Evolutionary conservation across 2,329 filamentous ascomycete species (phyloP), one percentile per base, ranked within the genome.

Genomic region (Dryadomyces quercus-mongolicae): DNA sequence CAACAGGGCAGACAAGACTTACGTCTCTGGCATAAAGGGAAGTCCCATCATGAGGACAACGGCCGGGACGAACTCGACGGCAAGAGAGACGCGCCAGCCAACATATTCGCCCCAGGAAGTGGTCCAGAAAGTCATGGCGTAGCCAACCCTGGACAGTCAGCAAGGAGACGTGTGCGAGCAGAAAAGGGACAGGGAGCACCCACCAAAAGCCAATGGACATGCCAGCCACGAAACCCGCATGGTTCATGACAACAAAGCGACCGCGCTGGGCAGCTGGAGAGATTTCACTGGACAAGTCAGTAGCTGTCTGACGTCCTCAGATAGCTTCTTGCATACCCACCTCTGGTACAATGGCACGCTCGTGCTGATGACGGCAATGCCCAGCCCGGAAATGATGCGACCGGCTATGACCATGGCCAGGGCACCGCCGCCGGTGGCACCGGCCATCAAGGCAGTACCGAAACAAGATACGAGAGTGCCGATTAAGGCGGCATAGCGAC

Each of bases 291-390:
- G 46, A 5, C 6, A 21, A 15, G 12, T 47, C 5, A 38, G 20
- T 40, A 47, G 10, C 18, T 31, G 20, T 9, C 16, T 3, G 2
- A 9, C 16, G n/a, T n/a, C n/a, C n/a, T n/a, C n/a, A n/a, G n/a
- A n/a, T n/a, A n/a, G n/a, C n/a, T n/a, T n/a, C n/a, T n/a, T n/a
- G n/a, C n/a, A n/a, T 2, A 18, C 9, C 16, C 38, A 75, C 74
- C 74, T 78, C 62, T 81, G 78, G 61, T 81, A 81, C 5, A 81
- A 61, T 1, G 78, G 78, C 53, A 81, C 77, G 4, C 73, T 71
- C 2, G 77, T 80, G 42, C 75, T 78, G 9, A 82, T 71, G 18
- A 81, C 65, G 2, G 76, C 76, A 5, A 76, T 72, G 2, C 78
- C 78, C 6, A 77, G 54, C 2, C 78, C 78, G 9, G 72, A 74